Base-by-base conservation (phyloP, 139 green algal species). In the Chlamydomonas applanata region DNA sequence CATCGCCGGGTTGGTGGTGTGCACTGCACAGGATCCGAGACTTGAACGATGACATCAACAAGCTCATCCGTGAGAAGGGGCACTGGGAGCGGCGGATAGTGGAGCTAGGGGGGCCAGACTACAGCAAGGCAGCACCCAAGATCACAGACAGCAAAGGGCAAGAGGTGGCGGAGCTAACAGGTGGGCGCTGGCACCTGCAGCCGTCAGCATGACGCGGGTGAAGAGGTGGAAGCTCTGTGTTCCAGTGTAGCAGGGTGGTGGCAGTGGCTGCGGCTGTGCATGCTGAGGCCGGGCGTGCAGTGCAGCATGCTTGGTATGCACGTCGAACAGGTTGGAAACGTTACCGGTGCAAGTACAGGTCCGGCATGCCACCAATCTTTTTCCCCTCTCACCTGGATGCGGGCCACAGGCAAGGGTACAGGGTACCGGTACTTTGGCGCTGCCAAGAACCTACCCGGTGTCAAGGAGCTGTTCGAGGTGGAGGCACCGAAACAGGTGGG, bases 31-130 rank as follows among this genome's bases (percentile, higher is more conserved):
- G 93, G 29, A 87, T 99, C 14, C 91, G 96, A 4, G 96, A 99
- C 72, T 79, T 99, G 9, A 99, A 99, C 71, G 96, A 99, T 69
- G 96, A 98, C 64, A 99, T 99, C 84, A 99, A 99, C 88, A 99
- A 99, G 82, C 88, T 99, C 0, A 97, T 99, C 1, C 83, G 94
- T 1, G 96, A 98, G 64, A 99, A 99, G 76, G 90, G 88, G 30
- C 93, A 98, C 85, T 99, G 96, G 96, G 96, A 99, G 83, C 82
- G 81, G 30, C 89, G 93, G 9, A 99, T 99, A 36, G 83, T 97
- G 27, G 90, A 99, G 82, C 88, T 99, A 22, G 96, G 95, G 0
- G 96, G 96, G 0, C 95, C 95, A 16, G 90, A 99, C 82, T 99
- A 99, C 71, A 85, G 85, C 32, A 91, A 91, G 71, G 81, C 77